phyloP scores from a whole-genome alignment of 306 rosid species.

The Pyrus communis region DNA sequence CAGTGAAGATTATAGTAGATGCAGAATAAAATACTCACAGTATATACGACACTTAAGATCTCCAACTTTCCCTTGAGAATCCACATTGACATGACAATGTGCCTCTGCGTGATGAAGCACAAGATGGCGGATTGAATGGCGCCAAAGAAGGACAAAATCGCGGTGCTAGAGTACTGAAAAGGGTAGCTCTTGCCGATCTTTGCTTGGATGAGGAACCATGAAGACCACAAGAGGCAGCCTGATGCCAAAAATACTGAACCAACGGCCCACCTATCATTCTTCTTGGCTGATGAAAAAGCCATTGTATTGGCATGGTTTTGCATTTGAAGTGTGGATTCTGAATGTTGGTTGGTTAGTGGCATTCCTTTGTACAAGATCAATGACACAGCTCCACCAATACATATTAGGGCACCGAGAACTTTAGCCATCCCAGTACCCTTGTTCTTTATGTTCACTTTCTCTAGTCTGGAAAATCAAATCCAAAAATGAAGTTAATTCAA shows the following conservation, averaged over 20 bases:
- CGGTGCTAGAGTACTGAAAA: slow-evolving; percentile 75
- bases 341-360: slow-evolving; percentile 32
- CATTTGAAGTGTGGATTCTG: slow-evolving; percentile 5
- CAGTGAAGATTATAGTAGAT: neutral
- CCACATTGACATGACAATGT: slow-evolving; percentile 44
- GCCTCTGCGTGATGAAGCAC: slow-evolving; percentile 40
- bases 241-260: slow-evolving; percentile 51
- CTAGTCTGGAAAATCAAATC: slow-evolving; percentile 40
- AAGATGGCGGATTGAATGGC: slow-evolving; percentile 60
- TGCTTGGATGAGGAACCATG: slow-evolving; percentile 87
- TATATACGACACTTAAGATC: slow-evolving; percentile 46
- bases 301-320: neutral
- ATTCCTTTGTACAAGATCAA: slow-evolving; percentile 63
- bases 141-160: slow-evolving; percentile 61
- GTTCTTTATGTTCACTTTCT: slow-evolving; percentile 55
- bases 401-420: slow-evolving; percentile 44
- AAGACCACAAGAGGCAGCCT: slow-evolving; percentile 72
- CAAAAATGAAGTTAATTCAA: neutral
- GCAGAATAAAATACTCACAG: slow-evolving; percentile 39
- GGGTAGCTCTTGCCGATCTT: slow-evolving; percentile 56
- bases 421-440: slow-evolving; percentile 55
- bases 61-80: slow-evolving; percentile 53
- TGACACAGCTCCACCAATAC: slow-evolving; percentile 57
- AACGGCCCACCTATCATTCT: slow-evolving; percentile 42
- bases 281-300: neutral